Base-by-base conservation (phyloP, 139 green algal genomes). In the Chlamydomonas applanata region DNA sequence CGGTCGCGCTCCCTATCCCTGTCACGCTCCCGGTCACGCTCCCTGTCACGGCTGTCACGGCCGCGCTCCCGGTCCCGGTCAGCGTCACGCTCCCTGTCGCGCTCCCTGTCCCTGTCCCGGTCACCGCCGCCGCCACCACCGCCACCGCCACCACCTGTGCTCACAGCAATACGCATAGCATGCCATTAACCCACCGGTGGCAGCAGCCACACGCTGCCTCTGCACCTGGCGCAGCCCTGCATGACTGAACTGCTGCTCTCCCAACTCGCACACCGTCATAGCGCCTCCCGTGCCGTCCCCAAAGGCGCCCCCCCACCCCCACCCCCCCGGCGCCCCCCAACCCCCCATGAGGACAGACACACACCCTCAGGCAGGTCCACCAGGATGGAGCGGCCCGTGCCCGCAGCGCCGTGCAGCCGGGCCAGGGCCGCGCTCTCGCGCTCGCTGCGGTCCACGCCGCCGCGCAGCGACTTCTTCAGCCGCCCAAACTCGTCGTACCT, bases 401-500 rank as follows among this genome's bases (percentile, higher is more conserved):
- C 59, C 24, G 49, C 3, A 46, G 76, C 68, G 1, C 81, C 85
- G 2, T 74, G 78, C 71, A 95, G 82, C 0, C 90, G 78, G 1
- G 85, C 86, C 66, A 95, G 82, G 1, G 90, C 90, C n/a, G 90
- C 90, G 54, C 73, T 73, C 75, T 95, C 90, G 0, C 90, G 78
- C 1, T 83, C 83, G 32, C 77, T 82, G 3, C 83, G 75, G 81
- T 94, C 86, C 25, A 82, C 81, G 44, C 81, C 81, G 34, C 57
- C 44, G 3, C 76, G 36, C 54, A 80, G 79, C 73, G 88, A 73
- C 76, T 88, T 90, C 82, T 93, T 93, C 2, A 89, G 66, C 32
- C 91, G 84, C 20, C 91, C 91, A 84, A 91, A 95, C 79, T 95
- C 91, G 65, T 95, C 91, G 54, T 90, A 95, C 73, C 86, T 94